phyloP scores from a whole-genome alignment of 1,139 yeast species.

The Candida pseudocylindracea region DNA sequence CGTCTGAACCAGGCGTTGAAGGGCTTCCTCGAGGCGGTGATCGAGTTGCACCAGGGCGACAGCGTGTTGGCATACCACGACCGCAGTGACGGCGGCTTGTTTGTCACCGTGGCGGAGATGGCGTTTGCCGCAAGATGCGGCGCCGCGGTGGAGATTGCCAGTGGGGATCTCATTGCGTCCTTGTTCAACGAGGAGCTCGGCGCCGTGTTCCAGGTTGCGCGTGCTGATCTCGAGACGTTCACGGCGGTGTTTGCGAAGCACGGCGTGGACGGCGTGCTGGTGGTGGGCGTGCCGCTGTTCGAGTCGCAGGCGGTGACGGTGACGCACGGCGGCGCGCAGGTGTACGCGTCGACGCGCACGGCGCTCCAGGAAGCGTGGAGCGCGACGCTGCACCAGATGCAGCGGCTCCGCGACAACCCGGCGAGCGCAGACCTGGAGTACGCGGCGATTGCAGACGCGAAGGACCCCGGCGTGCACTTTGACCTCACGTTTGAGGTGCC shows the following conservation, averaged over 20 bases:
- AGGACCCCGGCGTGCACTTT: constrained; percentile 79
- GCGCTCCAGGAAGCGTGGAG: constrained; percentile 72
- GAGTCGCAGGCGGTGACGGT: constrained; percentile 25
- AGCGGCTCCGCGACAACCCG: constrained; percentile 88
- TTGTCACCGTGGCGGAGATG: constrained; percentile 79
- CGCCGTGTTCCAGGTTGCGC: constrained; percentile 64
- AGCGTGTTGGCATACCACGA: constrained; percentile 85
- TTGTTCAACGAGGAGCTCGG: constrained; percentile 90
- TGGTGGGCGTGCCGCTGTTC: constrained; percentile 38
- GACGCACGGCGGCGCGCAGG: constrained; percentile 17
- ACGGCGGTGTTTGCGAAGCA: constrained; percentile 25
- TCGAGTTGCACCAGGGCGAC: constrained; percentile 43
- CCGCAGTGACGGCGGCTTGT: constrained; percentile 90
- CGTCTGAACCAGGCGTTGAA: constrained; percentile 43
- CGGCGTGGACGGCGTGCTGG: constrained; percentile 32
- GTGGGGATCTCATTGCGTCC: constrained; percentile 17
- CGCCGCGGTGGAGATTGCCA: constrained; percentile 21
- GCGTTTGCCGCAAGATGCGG: constrained; percentile 94
- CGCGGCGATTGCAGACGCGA: constrained; percentile 47
- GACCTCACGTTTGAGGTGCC: constrained; percentile 38
- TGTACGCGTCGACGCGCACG: constrained; percentile 38
- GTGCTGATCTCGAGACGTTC: constrained; percentile 28
- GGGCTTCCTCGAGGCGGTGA: constrained; percentile 44
- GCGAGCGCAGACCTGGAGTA: constrained; percentile 74
- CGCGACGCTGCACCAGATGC: constrained; percentile 76